phyloP scores from a whole-genome alignment of 2,329 filamentous ascomycete genomes.

The Bertia moriformis region DNA sequence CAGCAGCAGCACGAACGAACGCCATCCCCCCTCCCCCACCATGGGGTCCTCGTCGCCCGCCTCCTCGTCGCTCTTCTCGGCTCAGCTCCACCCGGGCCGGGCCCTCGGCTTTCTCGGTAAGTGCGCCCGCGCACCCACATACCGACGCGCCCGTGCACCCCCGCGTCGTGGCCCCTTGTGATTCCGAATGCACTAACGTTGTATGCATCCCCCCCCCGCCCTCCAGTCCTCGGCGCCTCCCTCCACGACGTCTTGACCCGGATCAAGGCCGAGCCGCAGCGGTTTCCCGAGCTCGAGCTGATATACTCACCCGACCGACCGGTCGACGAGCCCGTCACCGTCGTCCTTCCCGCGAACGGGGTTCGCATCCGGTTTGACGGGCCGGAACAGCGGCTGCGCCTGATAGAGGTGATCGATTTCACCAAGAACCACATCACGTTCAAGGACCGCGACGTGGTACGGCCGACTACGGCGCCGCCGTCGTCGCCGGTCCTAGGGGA shows the following conservation, averaged over 20 bases:
- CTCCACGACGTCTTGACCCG: conserved; percentile 78
- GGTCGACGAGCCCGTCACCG: conserved; percentile 57
- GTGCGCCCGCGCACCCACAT: conserved; percentile 14
- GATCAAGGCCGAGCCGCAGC: conserved; percentile 72
- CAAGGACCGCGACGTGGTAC: conserved; percentile 66
- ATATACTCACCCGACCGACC: conserved; percentile 66
- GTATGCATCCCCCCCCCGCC: conserved; percentile 27
- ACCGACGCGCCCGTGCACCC: conserved; percentile 3
- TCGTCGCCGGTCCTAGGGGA: conserved; percentile 11
- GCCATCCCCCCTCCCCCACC: too few relatives aligned
- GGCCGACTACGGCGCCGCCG: conserved; percentile 24
- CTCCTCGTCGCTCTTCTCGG: conserved; percentile 28
- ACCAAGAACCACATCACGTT: conserved; percentile 72
- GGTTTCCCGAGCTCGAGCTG: conserved; percentile 71
- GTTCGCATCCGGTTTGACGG: conserved; percentile 86
- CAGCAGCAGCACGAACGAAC: too few relatives aligned
- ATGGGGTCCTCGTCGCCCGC: not conserved
- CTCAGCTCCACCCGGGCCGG: conserved; percentile 53
- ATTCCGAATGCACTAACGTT: conserved; percentile 5
- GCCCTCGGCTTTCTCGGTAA: conserved; percentile 48
- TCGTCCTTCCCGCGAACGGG: conserved; percentile 72
- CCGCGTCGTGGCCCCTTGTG: conserved; percentile 4
- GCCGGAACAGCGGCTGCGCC: conserved; percentile 73
- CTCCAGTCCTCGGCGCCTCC: conserved; percentile 77
- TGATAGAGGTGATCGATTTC: conserved; percentile 87